Conservation (phyloP, 1,139 yeast species). For the Kodamaea alishanica region DNA sequence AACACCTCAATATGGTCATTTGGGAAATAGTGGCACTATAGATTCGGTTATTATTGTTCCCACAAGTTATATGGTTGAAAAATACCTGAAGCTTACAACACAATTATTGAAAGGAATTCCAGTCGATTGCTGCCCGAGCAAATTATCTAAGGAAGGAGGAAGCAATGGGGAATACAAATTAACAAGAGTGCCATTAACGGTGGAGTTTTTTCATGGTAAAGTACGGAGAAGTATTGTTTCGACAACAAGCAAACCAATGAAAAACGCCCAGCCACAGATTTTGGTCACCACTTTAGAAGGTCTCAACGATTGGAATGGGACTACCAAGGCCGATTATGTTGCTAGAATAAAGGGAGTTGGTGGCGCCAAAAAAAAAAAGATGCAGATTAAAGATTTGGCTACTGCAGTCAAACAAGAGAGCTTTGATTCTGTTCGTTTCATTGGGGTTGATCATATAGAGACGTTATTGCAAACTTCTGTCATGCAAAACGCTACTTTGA, state of each 20-base stretch:
- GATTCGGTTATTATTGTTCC: conserved; percentile 29
- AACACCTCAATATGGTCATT: conserved; percentile 19
- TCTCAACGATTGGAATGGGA: conserved; percentile 6
- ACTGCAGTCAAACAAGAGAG: no score
- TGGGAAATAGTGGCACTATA: conserved; percentile 10
- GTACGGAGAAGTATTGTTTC: background rate
- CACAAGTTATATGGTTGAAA: conserved; percentile 21
- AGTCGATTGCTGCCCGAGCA: conserved; percentile 24
- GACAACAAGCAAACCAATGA: conserved; percentile 4
- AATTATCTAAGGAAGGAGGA: conserved; percentile 10
- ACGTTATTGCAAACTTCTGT: conserved; percentile 15
- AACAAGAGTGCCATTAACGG: conserved; percentile 21
- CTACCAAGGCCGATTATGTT: no score
- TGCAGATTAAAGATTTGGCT: no score
- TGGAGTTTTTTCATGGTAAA: conserved; percentile 15
- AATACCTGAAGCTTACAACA: conserved; percentile 16
- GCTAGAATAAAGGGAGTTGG: no score
- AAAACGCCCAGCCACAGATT: conserved; percentile 19
- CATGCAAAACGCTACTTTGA: conserved; percentile 8
- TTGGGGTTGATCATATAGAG: conserved; percentile 26
- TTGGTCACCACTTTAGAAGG: conserved; percentile 21
- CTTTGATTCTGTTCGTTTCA: background rate
- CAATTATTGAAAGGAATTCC: conserved; percentile 19
- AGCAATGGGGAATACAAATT: conserved; percentile 10
- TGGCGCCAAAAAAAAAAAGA: no score